Evolutionary conservation across 1,139 yeast species (phyloP), one percentile per base, ranked within the genome.

Genomic region (Yamadazyma trypodendri): DNA sequence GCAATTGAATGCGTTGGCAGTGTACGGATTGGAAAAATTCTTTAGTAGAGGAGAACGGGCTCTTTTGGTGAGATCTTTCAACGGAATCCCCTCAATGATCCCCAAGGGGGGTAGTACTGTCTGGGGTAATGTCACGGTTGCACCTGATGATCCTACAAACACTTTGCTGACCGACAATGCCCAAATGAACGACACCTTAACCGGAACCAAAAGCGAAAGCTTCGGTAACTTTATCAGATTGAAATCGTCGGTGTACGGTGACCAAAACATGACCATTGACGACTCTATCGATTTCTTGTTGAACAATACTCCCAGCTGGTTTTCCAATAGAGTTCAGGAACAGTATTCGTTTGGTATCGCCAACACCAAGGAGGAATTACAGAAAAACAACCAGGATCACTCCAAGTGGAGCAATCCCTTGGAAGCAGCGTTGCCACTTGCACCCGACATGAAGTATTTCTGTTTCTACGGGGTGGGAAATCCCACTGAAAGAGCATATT

Each of bases 391-490:
- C 44, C 66, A 78, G 14, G 76, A 77, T 51, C 90, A 80, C 46
- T 70, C 77, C 37, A 89, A 86, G 58, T 92, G 98, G 98, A 65
- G 81, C 25, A 92, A 92, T 55, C 98, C 98, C 2, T 66, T 94
- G 40, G 98, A 92, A 57, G 96, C 81, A 0, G 77, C 92, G 1
- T 72, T 92, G 36, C 98, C 98, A 2, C 69, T 84, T 55, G 98
- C 98, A 0, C 98, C 98, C 3, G 87, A 87, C 54, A 69, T 94
- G 84, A 85, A 87, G 51, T 70, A 89, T 7, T 92, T 71, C 61
- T 88, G 97, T 53, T 83, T 94, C 56, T 94, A 92, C 53, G 98
- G 98, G 2, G 90, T 89, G 10, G 96, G 97, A 4, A 90, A 88
- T 47, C 95, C 95, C 11, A 90, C 98, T 0, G 98, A 92, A 60